These are phyloP conservation scores for Ottelia alismoides DNA, from an alignment of 106 monocot genomes.

Conservation along the genomic window DNA sequence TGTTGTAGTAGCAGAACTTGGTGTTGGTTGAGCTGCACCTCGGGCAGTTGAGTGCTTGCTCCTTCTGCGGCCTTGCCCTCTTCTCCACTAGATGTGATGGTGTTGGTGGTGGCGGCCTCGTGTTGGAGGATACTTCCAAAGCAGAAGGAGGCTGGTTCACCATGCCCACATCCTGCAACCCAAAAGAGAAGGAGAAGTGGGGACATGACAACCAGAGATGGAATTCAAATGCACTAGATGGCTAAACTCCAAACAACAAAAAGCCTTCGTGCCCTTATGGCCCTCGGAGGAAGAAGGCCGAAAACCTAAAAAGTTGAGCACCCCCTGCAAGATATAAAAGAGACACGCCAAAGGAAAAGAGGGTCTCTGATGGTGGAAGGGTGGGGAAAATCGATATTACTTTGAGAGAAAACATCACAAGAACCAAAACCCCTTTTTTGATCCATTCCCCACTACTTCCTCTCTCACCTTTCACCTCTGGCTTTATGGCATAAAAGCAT, in stretches of 20 bases:
- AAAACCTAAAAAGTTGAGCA: too few species aligned
- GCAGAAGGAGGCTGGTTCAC: conserved; percentile 1
- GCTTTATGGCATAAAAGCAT: not conserved
- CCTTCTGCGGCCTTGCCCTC: conserved; percentile 12
- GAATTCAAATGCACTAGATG: not conserved
- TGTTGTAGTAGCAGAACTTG: conserved; percentile 95
- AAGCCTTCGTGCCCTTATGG: too few species aligned
- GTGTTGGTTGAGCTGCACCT: conserved; percentile 81
- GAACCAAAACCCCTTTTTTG: not conserved
- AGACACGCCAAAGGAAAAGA: too few species aligned
- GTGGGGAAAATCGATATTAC: not conserved
- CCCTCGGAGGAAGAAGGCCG: not conserved
- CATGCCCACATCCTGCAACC: conserved; percentile 19
- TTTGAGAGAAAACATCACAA: not conserved
- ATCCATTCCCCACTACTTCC: too few species aligned
- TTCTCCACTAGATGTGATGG: conserved; percentile 4
- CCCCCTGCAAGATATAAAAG: too few species aligned
- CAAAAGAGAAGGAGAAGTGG: not conserved
- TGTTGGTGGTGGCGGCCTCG: conserved; percentile 7
- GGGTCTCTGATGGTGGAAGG: not conserved
- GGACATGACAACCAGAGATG: not conserved
- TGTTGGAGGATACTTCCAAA: conserved; percentile 9
- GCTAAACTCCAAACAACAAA: not conserved
- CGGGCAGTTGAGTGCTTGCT: conserved; percentile 51
- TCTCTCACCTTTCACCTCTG: not conserved